Evolutionary conservation across 352 stramenopile species (phyloP), one percentile per base, ranked within the genome.

Genomic region (Globisporangium uncinulatum): DNA sequence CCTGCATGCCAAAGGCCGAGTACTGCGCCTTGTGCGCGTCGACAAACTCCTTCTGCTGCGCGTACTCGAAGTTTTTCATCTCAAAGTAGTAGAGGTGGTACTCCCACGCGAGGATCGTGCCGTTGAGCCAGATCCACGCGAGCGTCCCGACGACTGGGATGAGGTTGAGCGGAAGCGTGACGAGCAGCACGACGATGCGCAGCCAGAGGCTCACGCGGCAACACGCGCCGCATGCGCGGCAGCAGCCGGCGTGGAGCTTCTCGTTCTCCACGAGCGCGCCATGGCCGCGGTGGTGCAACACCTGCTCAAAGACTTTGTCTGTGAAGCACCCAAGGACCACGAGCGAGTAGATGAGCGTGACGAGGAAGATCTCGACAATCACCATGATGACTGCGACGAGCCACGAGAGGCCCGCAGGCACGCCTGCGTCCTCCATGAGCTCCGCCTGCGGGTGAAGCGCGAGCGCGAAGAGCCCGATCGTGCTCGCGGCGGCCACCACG

Each of bases 71-170:
- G 54, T 78, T 74, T 51, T 83, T 84, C 56, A 87, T 72, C 63
- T 88, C 79, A 60, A 92, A 89, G 61, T 87, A 92, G 59, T 81
- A 82, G 34, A 88, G 63, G 55, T 89, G 79, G 44, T 84, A 76
- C 61, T 89, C 79, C 81, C 81, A 92, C 8, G 71, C 79, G 51
- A 87, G 55, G 50, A 89, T 62, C 19, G 71, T 76, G 59, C 78
- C 76, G 63, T 92, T 89, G 56, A 89, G 63, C 73, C 71, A 89
- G 54, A 84, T 65, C 56, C 82, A 92, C 32, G 76, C 50, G 47
- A 85, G 51, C 31, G 76, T 83, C 48, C 81, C 81, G 51, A 86
- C 43, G 44, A 92, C 57, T 6, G 81, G 81, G 37, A 92, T 66
- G 43, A 92, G 60, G 54, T 89, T 82, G 21, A 92, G 70, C 37